Conservation (phyloP, 225 moss, liverwort and hornwort species). For the Straminergon stramineum region DNA sequence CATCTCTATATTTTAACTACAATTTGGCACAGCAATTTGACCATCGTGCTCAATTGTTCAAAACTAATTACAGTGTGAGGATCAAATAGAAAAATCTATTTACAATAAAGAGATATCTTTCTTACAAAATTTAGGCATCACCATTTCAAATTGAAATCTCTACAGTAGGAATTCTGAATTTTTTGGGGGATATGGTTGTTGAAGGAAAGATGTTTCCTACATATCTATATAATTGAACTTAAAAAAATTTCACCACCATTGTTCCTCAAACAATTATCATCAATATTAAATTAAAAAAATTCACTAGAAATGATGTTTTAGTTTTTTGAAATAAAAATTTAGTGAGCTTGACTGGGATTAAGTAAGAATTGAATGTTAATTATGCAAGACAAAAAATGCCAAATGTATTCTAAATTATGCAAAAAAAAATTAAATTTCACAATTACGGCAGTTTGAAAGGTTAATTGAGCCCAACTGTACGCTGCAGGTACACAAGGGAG, state of each 20-base stretch:
- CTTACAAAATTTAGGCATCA: too few species aligned
- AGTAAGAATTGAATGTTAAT: background rate
- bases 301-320: background rate
- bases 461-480: background rate
- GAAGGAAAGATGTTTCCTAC: background rate
- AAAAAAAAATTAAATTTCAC: background rate
- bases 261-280: background rate
- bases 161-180: too few species aligned
- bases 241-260: background rate
- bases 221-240: background rate
- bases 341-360: background rate
- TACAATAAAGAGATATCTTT: too few species aligned
- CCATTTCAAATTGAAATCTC: too few species aligned
- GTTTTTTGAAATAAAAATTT: background rate
- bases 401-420: background rate
- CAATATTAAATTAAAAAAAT: background rate
- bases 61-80: too few species aligned
- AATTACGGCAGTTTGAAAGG: background rate
- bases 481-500: background rate
- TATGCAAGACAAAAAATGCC: background rate
- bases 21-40: background rate
- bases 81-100: too few species aligned
- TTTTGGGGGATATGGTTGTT: background rate
- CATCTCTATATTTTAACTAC: background rate
- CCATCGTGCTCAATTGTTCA: background rate